Base-by-base conservation (phyloP, 306 rosid genomes). In the Styphnolobium japonicum region DNA sequence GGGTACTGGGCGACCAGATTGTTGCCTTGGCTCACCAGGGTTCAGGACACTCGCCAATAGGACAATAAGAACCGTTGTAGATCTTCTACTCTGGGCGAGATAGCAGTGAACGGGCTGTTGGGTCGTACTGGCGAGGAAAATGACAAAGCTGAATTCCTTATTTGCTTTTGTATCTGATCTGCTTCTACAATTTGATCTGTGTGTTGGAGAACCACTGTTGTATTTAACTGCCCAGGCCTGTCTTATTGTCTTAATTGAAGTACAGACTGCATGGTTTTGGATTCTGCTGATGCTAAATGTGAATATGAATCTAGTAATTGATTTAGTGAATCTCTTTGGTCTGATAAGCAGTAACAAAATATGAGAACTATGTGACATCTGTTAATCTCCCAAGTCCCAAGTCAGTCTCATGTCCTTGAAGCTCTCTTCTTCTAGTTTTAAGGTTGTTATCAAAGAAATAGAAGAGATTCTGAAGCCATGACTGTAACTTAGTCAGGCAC, bases 281-380 rank as follows among this genome's bases (percentile, higher is more conserved):
- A 67, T 53, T 43, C 23, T 43, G 77, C 71, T 42, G 62, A 57
- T 79, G 39, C 40, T 14, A 15, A 43, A 57, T 78, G 62, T 46
- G 71, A 78, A 55, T 19, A 55, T n/a, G 46, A 67, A 37, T 40
- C 34, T 77, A 55, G 37, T 5, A 68, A 42, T 39, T 53, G 46
- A 42, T 29, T 67, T 53, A 57, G 77, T 69, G 51, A 79, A 68
- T 56, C 3, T 29, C 25, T 56, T 37, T 56, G 43, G 45, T 55
- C 34, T 29, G 73, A 36, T 51, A 16, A 23, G 19, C 19, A 16
- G 29, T 65, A 39, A 37, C 42, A 69, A 27, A 25, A 66, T 40
- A 53, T 67, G 10, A 52, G 61, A 73, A 56, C 46, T n/a, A 9
- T 49, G 64, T 21, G 29, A 34, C 31, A 10, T 33, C 27, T 16